Evolutionary conservation across 306 rosid species (phyloP).

Genomic region (Clitoria ternatea): DNA sequence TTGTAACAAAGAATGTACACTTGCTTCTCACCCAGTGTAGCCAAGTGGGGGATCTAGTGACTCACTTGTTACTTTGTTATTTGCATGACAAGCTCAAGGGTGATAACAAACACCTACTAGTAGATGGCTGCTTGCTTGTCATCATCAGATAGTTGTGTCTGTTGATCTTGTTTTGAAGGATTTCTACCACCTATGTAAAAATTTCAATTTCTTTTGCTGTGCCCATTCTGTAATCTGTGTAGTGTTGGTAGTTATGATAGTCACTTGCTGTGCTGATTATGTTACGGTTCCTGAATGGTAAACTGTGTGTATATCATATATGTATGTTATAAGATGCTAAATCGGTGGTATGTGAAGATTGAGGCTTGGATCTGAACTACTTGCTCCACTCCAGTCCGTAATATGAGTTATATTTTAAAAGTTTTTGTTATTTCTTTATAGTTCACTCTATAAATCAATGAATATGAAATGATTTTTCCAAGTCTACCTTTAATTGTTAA

Average conservation of each 20-base stretch:
- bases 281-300: not conserved
- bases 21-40: not conserved
- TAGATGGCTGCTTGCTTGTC: conserved; percentile 6
- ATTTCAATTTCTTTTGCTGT: not conserved
- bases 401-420: too few species aligned
- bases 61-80: not conserved
- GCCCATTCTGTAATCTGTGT: not conserved
- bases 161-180: conserved; percentile 5
- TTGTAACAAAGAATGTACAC: not conserved
- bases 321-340: not conserved
- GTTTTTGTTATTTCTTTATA: too few species aligned
- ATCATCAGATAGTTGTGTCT: not conserved
- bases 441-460: too few species aligned
- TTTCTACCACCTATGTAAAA: not conserved
- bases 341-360: not conserved
- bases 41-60: not conserved
- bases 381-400: too few species aligned
- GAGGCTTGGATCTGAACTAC: not conserved
- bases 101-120: conserved; percentile 6
- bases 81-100: not conserved
- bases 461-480: too few species aligned
- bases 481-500: too few species aligned
- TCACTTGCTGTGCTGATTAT: not conserved
- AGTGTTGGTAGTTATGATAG: not conserved
- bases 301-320: not conserved